Evolutionary conservation across 768 basidiomycete species (phyloP).

Genomic region (Coprinopsis sp.): DNA sequence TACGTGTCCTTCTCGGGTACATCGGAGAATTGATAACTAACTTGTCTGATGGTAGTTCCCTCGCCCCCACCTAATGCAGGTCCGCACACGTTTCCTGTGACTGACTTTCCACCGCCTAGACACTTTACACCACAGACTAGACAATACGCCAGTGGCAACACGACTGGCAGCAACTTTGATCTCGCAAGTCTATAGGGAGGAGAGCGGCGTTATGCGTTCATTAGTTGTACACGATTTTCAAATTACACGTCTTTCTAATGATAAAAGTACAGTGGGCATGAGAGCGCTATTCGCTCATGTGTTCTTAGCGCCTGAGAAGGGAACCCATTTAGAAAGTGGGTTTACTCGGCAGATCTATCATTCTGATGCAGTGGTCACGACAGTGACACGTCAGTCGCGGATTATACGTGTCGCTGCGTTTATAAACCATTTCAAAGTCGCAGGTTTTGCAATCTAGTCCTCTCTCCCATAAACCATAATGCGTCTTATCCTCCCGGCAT

Average conservation of each 20-base stretch:
- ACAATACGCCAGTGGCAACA: conserved; percentile 61
- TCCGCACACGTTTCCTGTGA: conserved; percentile 67
- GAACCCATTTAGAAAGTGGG: too few relatives aligned
- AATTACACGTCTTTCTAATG: too few relatives aligned
- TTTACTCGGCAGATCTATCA: too few relatives aligned
- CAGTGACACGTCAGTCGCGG: conserved; percentile 49
- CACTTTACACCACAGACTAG: conserved; percentile 47
- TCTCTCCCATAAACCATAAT: conserved; percentile 36
- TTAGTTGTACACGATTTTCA: too few relatives aligned
- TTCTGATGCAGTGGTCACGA: too few relatives aligned
- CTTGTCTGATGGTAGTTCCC: conserved; percentile 30
- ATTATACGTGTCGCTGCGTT: conserved; percentile 13
- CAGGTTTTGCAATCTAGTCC: conserved; percentile 12
- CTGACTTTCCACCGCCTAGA: conserved; percentile 75
- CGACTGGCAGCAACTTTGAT: conserved; percentile 71
- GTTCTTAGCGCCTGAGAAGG: too few relatives aligned
- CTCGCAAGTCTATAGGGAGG: too few relatives aligned
- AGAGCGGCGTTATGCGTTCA: too few relatives aligned
- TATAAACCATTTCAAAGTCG: conserved; percentile 24
- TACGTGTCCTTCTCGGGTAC: conserved; percentile 26
- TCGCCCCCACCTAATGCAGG: conserved; percentile 59
- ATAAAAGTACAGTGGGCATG: too few relatives aligned
- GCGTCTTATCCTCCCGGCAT: conserved; percentile 59
- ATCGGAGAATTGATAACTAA: conserved; percentile 10
- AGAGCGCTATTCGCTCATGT: too few relatives aligned